A percentile compares a stretch with the other conserved stretches of the same genome.
Conservation (phyloP, 148 eudicot species). For the Rhododendron williamsianum region DNA sequence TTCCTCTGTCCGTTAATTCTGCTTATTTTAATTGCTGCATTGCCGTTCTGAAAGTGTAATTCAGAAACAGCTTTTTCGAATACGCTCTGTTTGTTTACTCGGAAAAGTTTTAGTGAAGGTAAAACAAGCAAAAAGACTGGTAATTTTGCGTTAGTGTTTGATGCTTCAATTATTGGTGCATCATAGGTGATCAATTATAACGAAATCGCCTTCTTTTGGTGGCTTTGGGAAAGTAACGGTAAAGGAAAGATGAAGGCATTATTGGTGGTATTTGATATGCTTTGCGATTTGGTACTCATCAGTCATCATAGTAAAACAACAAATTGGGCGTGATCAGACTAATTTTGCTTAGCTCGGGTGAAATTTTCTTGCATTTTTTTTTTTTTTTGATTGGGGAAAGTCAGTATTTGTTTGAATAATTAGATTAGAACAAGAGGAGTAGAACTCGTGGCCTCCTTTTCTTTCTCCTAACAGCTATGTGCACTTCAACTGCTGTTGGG, state of each 20-base stretch:
- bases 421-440: no score
- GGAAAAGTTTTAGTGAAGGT: background rate
- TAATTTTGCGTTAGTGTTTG: background rate
- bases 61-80: background rate
- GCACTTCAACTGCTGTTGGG: no score
- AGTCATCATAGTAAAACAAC: background rate
- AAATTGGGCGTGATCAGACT: background rate
- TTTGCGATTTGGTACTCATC: background rate
- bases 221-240: background rate
- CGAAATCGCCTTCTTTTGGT: background rate
- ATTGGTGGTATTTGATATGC: background rate
- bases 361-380: background rate
- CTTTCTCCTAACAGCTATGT: no score
- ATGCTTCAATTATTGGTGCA: background rate
- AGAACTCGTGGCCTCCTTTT: no score
- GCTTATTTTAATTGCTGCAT: background rate
- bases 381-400: no score
- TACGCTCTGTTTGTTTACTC: background rate
- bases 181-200: background rate
- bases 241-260: background rate
- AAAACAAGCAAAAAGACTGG: background rate
- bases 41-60: background rate
- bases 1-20: background rate
- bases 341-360: background rate
- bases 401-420: no score